A percentile compares a stretch with the other conserved stretches of the same genome.
Evolutionary conservation across 1,284 basidiomycete genomes (phyloP).

Genomic region (Ceraceosorus guamensis): DNA sequence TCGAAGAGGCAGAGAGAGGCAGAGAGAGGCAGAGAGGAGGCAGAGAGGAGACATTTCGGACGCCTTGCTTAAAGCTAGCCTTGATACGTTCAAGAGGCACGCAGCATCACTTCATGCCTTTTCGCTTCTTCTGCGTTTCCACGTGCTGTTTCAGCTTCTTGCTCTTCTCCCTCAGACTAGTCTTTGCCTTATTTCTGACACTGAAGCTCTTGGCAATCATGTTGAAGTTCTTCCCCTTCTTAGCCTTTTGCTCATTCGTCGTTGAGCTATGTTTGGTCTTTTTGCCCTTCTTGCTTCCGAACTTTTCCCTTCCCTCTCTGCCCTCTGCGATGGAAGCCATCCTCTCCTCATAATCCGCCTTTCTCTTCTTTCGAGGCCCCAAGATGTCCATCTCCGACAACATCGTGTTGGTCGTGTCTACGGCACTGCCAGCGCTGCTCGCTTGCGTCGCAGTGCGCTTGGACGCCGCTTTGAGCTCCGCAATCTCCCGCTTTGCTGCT

Average conservation of each 20-base stretch:
- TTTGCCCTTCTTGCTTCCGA: conserved; percentile 55
- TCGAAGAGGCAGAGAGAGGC: too few species aligned
- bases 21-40: too few species aligned
- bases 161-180: conserved; percentile 40
- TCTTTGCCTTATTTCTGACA: conserved; percentile 44
- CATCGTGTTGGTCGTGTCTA: conserved; percentile 52
- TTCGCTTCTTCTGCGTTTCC: conserved; percentile 36
- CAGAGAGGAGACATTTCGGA: too few species aligned
- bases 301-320: conserved; percentile 91
- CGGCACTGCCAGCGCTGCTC: conserved; percentile 37
- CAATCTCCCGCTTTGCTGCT: conserved; percentile 33
- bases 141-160: conserved; percentile 36
- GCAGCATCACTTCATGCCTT: not conserved
- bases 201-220: conserved; percentile 41
- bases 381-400: conserved; percentile 58
- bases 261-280: conserved; percentile 41
- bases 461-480: conserved; percentile 62
- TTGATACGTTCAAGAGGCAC: too few species aligned
- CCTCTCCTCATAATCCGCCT: conserved; percentile 88
- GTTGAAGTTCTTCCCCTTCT: conserved; percentile 39
- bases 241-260: conserved; percentile 41
- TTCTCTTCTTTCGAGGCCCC: conserved; percentile 86
- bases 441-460: conserved; percentile 54
- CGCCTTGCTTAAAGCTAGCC: too few species aligned
- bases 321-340: conserved; percentile 86